Percentiles rank a stretch among this genome's conserved stretches.
These are phyloP conservation scores for Neopestalotiopsis sp. DNA, from an alignment of 2,329 filamentous ascomycete genomes.

Conservation along the genomic window DNA sequence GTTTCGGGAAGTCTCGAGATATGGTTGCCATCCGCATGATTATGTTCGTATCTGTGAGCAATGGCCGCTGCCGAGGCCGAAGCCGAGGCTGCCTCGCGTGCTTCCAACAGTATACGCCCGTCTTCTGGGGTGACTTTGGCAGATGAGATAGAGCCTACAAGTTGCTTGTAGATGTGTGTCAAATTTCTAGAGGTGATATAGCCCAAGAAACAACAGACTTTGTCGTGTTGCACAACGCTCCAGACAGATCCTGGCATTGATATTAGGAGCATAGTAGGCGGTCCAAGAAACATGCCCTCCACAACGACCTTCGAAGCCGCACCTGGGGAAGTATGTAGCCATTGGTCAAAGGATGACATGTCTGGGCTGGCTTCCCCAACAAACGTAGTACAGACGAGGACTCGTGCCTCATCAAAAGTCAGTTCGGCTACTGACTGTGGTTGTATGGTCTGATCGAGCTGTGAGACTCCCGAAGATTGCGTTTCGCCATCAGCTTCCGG, in stretches of 20 bases:
- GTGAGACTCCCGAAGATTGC: constrained; percentile 29
- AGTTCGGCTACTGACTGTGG: constrained; percentile 57
- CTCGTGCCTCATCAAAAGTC: constrained; percentile 65
- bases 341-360: constrained; percentile 70
- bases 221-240: constrained; percentile 69
- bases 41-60: constrained; percentile 31
- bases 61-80: constrained; percentile 41
- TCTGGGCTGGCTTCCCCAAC: constrained; percentile 69
- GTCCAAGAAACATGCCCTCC: constrained; percentile 71
- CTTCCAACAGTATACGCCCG: constrained; percentile 60
- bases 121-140: constrained; percentile 59
- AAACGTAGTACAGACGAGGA: constrained; percentile 71
- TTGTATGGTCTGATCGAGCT: constrained; percentile 50
- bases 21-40: constrained; percentile 24
- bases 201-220: constrained; percentile 69
- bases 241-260: constrained; percentile 69
- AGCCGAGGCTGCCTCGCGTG: constrained; percentile 45
- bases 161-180: constrained; percentile 65
- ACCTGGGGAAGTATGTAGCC: constrained; percentile 64
- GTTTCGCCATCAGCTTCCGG: constrained; percentile 32
- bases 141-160: constrained; percentile 54
- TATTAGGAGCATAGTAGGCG: constrained; percentile 68
- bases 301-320: constrained; percentile 64
- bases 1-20: constrained; percentile 34
- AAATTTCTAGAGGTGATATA: constrained; percentile 72